phyloP scores from a whole-genome alignment of 192 early-diverging fungal species.

The Polychytrium aggregatum region DNA sequence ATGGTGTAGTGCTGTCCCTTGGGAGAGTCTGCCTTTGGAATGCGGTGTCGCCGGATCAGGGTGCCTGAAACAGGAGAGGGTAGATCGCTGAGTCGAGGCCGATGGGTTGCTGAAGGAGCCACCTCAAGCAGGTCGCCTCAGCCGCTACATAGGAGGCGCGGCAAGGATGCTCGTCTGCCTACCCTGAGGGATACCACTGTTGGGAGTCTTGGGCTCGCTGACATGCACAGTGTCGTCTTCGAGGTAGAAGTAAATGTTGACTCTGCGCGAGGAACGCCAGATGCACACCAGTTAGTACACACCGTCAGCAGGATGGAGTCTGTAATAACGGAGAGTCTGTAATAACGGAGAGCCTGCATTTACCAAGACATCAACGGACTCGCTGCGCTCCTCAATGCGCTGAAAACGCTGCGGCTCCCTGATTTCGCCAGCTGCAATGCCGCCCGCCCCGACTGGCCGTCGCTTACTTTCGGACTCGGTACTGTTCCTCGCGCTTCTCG shows the following conservation, averaged over 20 bases:
- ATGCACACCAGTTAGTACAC: not conserved
- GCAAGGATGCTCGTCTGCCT: no score
- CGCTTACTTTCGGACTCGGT: constrained; percentile 44
- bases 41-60: constrained; percentile 42
- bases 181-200: constrained; percentile 54
- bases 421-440: no score
- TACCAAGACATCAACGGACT: no score
- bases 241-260: constrained; percentile 49
- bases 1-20: constrained; percentile 41
- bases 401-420: no score
- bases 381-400: no score
- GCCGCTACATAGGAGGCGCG: no score
- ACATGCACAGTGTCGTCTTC: constrained; percentile 55
- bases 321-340: not conserved
- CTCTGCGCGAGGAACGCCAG: constrained; percentile 12
- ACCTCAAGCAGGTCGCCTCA: no score
- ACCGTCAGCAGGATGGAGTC: not conserved
- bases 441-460: no score
- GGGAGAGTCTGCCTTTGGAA: constrained; percentile 23
- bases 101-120: no score
- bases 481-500: constrained; percentile 43
- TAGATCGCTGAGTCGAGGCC: no score
- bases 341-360: no score
- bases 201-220: constrained; percentile 41
- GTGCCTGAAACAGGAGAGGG: constrained; percentile 28